These are phyloP conservation scores for Amborella trichopoda DNA, from an alignment of 164 flowering plant species.

Conservation along the genomic window DNA sequence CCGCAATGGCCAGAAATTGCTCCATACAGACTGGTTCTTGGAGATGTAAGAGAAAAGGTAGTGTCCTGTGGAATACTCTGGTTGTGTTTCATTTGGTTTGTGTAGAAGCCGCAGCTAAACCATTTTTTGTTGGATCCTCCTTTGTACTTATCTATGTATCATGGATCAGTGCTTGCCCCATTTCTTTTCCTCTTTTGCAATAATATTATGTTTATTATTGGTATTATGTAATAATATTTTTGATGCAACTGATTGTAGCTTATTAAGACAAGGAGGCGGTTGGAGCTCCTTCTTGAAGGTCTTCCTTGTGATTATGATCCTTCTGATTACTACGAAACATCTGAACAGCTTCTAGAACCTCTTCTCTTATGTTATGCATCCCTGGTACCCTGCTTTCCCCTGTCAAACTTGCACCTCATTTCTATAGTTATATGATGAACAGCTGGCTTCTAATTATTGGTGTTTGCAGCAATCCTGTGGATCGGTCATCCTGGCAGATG, in stretches of 20 bases:
- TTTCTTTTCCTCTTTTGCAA: not conserved
- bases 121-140: too few species aligned
- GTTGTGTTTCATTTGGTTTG: too few species aligned
- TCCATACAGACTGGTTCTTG: conserved; percentile 81
- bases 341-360: conserved; percentile 74
- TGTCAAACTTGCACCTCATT: too few species aligned
- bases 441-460: conserved; percentile 2
- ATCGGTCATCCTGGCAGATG: conserved; percentile 85
- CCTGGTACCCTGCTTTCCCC: conserved; percentile 33
- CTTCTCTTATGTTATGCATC: conserved; percentile 80
- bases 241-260: conserved; percentile 35
- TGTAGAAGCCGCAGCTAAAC: too few species aligned
- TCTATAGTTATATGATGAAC: too few species aligned
- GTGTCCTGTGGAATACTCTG: too few species aligned
- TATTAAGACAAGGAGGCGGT: conserved; percentile 47
- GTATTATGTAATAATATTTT: not conserved
- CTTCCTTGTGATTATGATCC: conserved; percentile 80
- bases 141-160: too few species aligned
- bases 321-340: conserved; percentile 65
- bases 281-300: conserved; percentile 83
- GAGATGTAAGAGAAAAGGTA: conserved; percentile 83
- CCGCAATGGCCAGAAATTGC: conserved; percentile 67
- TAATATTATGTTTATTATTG: not conserved
- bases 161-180: too few species aligned
- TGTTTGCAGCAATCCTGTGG: conserved; percentile 75